Evolutionary conservation across 257 asterid genomes (phyloP).

Genomic region (Solanum corneliomulleri): DNA sequence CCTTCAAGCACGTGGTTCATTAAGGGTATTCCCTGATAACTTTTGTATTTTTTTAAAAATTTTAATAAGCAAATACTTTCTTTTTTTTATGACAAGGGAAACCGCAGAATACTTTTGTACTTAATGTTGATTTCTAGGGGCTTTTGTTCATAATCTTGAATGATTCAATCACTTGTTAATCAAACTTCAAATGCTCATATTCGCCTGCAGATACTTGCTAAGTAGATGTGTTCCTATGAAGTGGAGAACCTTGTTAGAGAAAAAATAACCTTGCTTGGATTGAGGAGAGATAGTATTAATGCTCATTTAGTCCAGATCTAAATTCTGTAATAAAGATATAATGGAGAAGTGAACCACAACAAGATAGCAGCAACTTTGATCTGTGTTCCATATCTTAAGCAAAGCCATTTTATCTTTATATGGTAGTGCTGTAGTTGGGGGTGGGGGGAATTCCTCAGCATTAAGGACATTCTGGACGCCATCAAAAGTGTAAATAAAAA

Average conservation of each 20-base stretch:
- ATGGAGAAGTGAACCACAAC: neutral
- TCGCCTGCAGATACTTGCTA: neutral
- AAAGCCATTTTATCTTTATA: neutral
- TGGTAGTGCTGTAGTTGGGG: neutral
- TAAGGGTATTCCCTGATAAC: conserved; percentile 49
- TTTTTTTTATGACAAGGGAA: neutral
- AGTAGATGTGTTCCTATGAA: neutral
- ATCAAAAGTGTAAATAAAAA: neutral
- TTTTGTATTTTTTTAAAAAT: neutral
- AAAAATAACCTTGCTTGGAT: neutral
- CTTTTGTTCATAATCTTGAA: neutral
- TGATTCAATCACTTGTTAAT: neutral
- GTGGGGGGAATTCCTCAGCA: neutral
- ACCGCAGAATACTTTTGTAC: neutral
- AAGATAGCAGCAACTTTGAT: neutral
- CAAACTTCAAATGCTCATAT: neutral
- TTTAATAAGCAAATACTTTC: neutral
- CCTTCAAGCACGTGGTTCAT: conserved; percentile 78
- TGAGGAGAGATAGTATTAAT: neutral
- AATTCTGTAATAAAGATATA: neutral
- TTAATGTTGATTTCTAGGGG: neutral
- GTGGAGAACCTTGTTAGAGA: neutral
- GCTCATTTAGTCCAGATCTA: neutral
- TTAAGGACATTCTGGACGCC: neutral
- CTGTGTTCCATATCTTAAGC: neutral